phyloP scores from a whole-genome alignment of 768 basidiomycete genomes.

The Suillus subaureus region DNA sequence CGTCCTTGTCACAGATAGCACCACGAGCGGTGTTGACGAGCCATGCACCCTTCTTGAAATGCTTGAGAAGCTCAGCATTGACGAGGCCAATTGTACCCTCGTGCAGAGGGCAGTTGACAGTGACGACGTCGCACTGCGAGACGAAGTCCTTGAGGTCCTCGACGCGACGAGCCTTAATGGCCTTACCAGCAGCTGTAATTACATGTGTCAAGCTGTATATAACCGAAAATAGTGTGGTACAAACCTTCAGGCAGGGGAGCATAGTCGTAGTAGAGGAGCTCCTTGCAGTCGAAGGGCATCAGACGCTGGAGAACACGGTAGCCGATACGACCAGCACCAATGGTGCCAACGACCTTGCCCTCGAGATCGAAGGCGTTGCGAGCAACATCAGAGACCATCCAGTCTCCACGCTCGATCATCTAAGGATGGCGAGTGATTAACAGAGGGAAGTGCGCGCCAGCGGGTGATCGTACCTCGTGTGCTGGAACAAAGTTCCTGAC shows the following conservation, averaged over 20 bases:
- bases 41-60: conserved; percentile 93
- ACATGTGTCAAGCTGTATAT: background rate
- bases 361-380: conserved; percentile 88
- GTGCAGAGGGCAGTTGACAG: conserved; percentile 89
- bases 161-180: conserved; percentile 72
- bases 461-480: conserved; percentile 61
- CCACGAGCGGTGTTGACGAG: conserved; percentile 94
- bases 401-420: conserved; percentile 85
- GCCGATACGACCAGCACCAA: conserved; percentile 83
- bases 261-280: conserved; percentile 90
- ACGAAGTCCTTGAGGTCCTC: conserved; percentile 71
- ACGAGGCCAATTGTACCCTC: conserved; percentile 81
- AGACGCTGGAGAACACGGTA: conserved; percentile 85
- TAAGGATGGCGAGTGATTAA: conserved; percentile 23
- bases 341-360: conserved; percentile 89
- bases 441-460: background rate
- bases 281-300: conserved; percentile 84
- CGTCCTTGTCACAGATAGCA: conserved; percentile 86
- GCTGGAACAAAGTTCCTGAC: conserved; percentile 90
- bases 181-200: conserved; percentile 58
- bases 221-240: background rate
- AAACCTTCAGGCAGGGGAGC: conserved; percentile 65
- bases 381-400: conserved; percentile 84
- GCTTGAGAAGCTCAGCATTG: conserved; percentile 78
- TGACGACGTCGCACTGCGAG: conserved; percentile 72